These are phyloP conservation scores for Aspergillus ellipticus DNA, from an alignment of 495 filamentous ascomycete genomes.

Conservation along the genomic window DNA sequence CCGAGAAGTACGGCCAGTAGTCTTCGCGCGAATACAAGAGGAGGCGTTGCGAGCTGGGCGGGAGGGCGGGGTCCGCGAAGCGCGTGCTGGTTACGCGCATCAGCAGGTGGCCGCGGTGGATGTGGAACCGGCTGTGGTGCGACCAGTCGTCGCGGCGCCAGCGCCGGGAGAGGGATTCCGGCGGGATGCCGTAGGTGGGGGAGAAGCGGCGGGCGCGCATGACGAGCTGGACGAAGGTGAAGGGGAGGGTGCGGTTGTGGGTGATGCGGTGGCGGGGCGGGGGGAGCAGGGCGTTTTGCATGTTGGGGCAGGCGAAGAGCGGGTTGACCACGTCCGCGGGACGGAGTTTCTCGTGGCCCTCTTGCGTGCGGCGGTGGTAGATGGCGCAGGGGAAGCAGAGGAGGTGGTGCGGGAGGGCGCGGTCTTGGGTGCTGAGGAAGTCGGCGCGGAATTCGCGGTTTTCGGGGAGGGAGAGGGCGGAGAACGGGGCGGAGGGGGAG, in stretches of 20 bases:
- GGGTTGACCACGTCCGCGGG: conserved; percentile 47
- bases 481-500: conserved; percentile 33
- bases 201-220: conserved; percentile 39
- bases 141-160: conserved; percentile 51
- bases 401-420: conserved; percentile 45
- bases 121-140: conserved; percentile 45
- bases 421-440: conserved; percentile 48
- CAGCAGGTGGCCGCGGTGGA: conserved; percentile 49
- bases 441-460: conserved; percentile 36
- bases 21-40: conserved; percentile 56
- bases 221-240: conserved; percentile 52
- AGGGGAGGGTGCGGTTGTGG: conserved; percentile 48
- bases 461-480: conserved; percentile 30
- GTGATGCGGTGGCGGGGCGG: conserved; percentile 48
- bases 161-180: conserved; percentile 39
- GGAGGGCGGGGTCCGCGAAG: conserved; percentile 42
- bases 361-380: conserved; percentile 48
- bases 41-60: conserved; percentile 42
- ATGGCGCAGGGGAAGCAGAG: conserved; percentile 53
- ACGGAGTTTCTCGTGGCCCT: conserved; percentile 48
- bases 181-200: conserved; percentile 41
- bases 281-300: conserved; percentile 34
- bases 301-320: conserved; percentile 49
- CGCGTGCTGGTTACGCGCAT: conserved; percentile 47
- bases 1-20: conserved; percentile 57